phyloP scores from a whole-genome alignment of 1,284 basidiomycete species.

The Moesziomyces sp. region DNA sequence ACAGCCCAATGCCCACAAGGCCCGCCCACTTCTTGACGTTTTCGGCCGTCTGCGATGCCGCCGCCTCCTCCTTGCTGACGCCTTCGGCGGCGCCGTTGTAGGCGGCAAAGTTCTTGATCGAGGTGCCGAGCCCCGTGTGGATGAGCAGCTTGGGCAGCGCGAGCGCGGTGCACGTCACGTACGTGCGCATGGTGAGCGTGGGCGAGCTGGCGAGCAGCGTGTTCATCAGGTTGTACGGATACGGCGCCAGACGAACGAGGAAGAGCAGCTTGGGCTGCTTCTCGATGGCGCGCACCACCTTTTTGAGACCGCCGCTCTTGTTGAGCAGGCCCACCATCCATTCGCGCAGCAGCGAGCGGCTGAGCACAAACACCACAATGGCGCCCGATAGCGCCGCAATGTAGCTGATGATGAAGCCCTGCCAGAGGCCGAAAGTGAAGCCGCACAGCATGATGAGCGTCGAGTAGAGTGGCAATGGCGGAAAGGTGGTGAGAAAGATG shows the following conservation, averaged over 20 bases:
- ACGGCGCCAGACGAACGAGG: constrained; percentile 79
- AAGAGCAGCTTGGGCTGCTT: constrained; percentile 83
- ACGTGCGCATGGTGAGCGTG: constrained; percentile 82
- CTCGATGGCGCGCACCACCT: constrained; percentile 83
- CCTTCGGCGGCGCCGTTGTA: constrained; percentile 70
- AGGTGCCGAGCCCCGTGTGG: constrained; percentile 82
- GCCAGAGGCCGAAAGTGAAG: constrained; percentile 84
- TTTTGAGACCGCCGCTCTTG: constrained; percentile 68
- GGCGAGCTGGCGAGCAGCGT: constrained; percentile 85
- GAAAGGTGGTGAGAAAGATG: constrained; percentile 68
- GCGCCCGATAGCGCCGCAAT: constrained; percentile 83
- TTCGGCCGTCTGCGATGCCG: constrained; percentile 68
- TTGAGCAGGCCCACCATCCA: constrained; percentile 79
- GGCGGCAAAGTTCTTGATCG: constrained; percentile 82
- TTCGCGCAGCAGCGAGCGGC: constrained; percentile 77
- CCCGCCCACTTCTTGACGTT: constrained; percentile 76
- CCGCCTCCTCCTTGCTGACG: constrained; percentile 51
- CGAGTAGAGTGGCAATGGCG: constrained; percentile 85
- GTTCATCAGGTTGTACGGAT: constrained; percentile 83
- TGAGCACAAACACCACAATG: constrained; percentile 79
- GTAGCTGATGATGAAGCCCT: constrained; percentile 83
- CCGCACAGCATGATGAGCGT: constrained; percentile 86
- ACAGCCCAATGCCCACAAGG: constrained; percentile 77
- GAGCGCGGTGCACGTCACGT: constrained; percentile 81
- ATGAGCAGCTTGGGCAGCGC: constrained; percentile 86